These are phyloP conservation scores for Phialophora expanda DNA, from an alignment of 2,329 filamentous ascomycete species.

Conservation along the genomic window DNA sequence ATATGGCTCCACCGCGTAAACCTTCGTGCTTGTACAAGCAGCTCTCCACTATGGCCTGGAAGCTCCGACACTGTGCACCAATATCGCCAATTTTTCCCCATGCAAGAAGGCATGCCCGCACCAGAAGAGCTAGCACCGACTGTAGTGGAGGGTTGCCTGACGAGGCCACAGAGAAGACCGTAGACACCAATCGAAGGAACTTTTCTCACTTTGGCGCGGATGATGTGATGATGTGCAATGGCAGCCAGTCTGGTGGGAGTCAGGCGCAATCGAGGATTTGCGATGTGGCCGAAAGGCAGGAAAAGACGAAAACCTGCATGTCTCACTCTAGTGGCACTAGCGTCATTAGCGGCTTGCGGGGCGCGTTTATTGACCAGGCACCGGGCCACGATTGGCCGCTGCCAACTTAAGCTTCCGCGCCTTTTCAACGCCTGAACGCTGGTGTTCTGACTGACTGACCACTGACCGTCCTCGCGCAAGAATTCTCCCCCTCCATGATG, in stretches of 20 bases:
- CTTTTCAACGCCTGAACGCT: neutral
- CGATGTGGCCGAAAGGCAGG: neutral
- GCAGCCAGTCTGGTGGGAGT: neutral
- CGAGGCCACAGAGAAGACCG: neutral
- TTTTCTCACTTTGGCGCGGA: neutral
- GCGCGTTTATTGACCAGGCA: neutral
- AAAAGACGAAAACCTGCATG: slow-evolving; percentile 11
- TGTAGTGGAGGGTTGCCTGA: neutral
- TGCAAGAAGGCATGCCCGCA: too few relatives aligned
- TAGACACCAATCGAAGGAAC: neutral
- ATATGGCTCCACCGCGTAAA: too few relatives aligned
- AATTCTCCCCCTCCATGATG: neutral
- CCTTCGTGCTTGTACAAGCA: too few relatives aligned
- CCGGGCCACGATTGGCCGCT: neutral
- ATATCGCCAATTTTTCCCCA: neutral
- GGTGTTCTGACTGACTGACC: neutral
- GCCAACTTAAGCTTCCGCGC: neutral
- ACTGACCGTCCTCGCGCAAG: neutral
- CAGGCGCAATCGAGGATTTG: neutral
- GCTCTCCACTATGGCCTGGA: neutral
- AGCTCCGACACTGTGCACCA: neutral
- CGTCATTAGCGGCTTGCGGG: neutral
- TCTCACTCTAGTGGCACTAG: slow-evolving; percentile 6
- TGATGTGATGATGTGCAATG: neutral
- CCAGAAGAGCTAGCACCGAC: neutral